These are phyloP conservation scores for Candida fluviatilis DNA, from an alignment of 805 yeast genomes.

Conservation along the genomic window DNA sequence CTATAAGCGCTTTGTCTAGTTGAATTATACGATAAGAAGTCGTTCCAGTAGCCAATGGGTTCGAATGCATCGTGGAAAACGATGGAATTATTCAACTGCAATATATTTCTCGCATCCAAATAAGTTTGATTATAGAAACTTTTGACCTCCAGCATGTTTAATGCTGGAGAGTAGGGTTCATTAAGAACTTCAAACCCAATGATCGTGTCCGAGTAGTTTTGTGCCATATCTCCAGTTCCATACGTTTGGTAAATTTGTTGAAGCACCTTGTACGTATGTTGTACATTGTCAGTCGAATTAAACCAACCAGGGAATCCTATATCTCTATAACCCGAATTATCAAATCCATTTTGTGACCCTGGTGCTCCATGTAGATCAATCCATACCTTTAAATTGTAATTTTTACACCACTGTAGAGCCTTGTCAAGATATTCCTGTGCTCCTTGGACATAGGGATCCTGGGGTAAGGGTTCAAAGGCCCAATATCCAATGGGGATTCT, in stretches of 20 bases:
- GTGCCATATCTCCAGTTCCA: constrained; percentile 23
- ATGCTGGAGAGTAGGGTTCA: constrained; percentile 31
- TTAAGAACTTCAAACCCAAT: constrained; percentile 38
- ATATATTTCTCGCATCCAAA: constrained; percentile 26
- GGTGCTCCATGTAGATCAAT: constrained; percentile 80
- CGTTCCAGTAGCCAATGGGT: constrained; percentile 52
- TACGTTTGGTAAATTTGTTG: constrained; percentile 30
- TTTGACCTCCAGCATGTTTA: constrained; percentile 18
- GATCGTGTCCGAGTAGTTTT: constrained; percentile 26
- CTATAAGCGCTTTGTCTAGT: no score
- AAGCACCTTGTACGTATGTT: constrained; percentile 29
- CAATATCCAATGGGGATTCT: constrained; percentile 78
- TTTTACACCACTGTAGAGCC: constrained; percentile 65
- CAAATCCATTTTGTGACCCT: constrained; percentile 85
- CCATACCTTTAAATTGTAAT: constrained; percentile 60
- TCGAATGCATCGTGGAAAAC: constrained; percentile 67
- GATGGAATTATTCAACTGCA: constrained; percentile 36
- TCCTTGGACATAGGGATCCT: constrained; percentile 65
- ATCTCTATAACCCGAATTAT: constrained; percentile 67
- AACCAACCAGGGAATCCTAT: constrained; percentile 34
- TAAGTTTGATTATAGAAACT: constrained; percentile 28
- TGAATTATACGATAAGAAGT: constrained; percentile 25
- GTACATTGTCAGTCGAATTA: constrained; percentile 22
- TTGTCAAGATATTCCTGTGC: constrained; percentile 60
- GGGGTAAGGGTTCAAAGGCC: constrained; percentile 52